Base-by-base conservation (phyloP, 1,284 basidiomycete genomes). In the Heterobasidion irregulare region DNA sequence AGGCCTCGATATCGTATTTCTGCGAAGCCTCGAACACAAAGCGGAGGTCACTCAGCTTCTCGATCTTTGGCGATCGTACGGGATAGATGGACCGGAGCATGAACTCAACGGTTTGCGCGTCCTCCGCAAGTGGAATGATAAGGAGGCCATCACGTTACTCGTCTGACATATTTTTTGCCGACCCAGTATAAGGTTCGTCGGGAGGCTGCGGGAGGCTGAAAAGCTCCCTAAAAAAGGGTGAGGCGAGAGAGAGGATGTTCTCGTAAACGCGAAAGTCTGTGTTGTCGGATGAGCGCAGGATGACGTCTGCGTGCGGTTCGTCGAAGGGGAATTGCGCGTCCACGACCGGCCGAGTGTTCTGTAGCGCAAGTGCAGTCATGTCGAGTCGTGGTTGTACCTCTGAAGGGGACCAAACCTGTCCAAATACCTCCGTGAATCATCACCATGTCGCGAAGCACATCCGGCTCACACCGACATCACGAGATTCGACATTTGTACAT, bases 201-300 rank as follows among this genome's bases (percentile, higher is more conserved):
- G 3, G 9, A 35, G 48, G 48, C 33, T 49, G 53, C 1, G 36
- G 18, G 6, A 50, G 26, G 16, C 41, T 13, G 53, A 75, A 68
- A 70, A 75, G 71, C 8, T 63, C 58, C 19, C 63, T 58, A 56
- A 76, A 76, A 52, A 72, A 61, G 2, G 68, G 62, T 2, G 73
- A 73, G 6, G 71, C 61, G 10, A 67, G 58, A 41, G 61, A 54
- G 10, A 77, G 64, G 33, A 75, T 58, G 35, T 60, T 58, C 16
- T 66, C 66, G 54, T 68, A 58, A 8, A 70, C 66, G 9, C 59
- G 61, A 54, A 75, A 75, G 43, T 69, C 63, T n/a, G 70, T 58
- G 10, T 64, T 58, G 57, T 73, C 72, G 4, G 66, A 67, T 7
- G 75, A 68, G 33, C 65, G 68, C 2, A 75, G 58, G 51, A 70